Base-by-base conservation (phyloP, 163 green algal species). In the Scenedesmus sp. region DNA sequence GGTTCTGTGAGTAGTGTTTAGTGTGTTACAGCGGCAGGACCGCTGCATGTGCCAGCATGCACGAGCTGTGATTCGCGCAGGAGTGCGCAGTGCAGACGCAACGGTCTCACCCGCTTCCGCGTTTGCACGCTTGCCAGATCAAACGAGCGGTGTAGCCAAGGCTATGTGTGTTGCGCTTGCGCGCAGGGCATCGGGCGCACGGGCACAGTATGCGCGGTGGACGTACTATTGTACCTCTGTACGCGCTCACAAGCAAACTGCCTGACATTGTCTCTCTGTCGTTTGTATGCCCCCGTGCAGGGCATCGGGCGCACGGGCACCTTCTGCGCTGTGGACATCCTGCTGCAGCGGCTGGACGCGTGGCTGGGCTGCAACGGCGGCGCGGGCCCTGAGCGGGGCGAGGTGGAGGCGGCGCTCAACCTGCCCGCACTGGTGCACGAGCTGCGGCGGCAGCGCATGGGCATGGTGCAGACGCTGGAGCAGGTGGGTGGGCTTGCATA, bases 231-330 rank as follows among this genome's bases (percentile, higher is more conserved):
- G 54, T n/a, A 76, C 62, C 16, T 20, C 10, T 23, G 3, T 13
- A 23, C 10, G 0, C 62, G 12, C 12, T 23, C 62, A 73, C 62
- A 73, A 1, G 20, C 62, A 73, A 46, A 1, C 34, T 73, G 10
- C 10, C 62, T 3, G 0, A 34, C 16, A 16, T 79, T 52, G 70
- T 52, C 67, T 34, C 67, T 77, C 3, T 46, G 34, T 46, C 34
- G 34, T 46, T 46, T 46, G 34, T 46, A 46, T 46, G 34, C 34
- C 93, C 93, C 74, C 60, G 93, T 95, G 18, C 96, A 82, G 76
- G 87, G 97, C 87, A 98, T 99, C 60, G 97, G 97, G 18, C 93
- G 97, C 13, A 98, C 97, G 10, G 97, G 97, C 56, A 97, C 97
- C 7, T 97, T 99, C 82, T 91, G 84, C 66, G 90, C 90, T 23